Evolutionary conservation across 768 basidiomycete species (phyloP), one percentile per base, ranked within the genome.

Genomic region (Candolleomyces eurysporus): DNA sequence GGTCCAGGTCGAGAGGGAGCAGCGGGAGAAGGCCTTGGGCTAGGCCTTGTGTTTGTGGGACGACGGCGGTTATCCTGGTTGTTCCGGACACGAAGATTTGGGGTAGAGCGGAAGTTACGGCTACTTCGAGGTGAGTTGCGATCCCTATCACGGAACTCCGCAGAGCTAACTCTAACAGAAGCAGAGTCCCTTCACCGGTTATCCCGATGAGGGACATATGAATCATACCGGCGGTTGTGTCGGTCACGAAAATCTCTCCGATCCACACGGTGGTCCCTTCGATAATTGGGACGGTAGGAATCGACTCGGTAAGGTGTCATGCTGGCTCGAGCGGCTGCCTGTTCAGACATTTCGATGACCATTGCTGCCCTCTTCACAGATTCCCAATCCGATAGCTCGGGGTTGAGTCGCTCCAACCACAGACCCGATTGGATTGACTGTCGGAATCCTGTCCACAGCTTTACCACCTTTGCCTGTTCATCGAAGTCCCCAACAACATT

Each of bases 401-500:
- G 45, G 45, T 46, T 46, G 13, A 17, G 19, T 6, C 45, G 8
- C 4, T 46, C 45, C 19, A 17, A 7, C 45, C 45, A 46, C 17
- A 46, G 16, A 17, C 8, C 45, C 2, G 17, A 9, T 6, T 36
- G 36, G 36, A 36, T 36, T 1, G 36, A 36, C 11, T 17, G 45
- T 46, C 45, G 45, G 45, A 46, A 46, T 17, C 45, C 45, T 2
- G 45, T 46, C 45, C 45, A 46, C 7, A 46, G 19, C 14, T 46
- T 46, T 6, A 46, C 45, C 17, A 46, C 45, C 45, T 46, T 46
- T 1, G 16, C 45, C 6, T 17, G 16, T 7, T 17, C 45, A 46
- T 21, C 19, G 0, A 66, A 55, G 3, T 76, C 67, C 7, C 77
- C 77, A 16, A 78, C 71, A 60, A 76, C 68, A 17, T 68, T 70